Evolutionary conservation across 2,329 filamentous ascomycete species (phyloP), one percentile per base, ranked within the genome.

Genomic region (Emergomyces orientalis): DNA sequence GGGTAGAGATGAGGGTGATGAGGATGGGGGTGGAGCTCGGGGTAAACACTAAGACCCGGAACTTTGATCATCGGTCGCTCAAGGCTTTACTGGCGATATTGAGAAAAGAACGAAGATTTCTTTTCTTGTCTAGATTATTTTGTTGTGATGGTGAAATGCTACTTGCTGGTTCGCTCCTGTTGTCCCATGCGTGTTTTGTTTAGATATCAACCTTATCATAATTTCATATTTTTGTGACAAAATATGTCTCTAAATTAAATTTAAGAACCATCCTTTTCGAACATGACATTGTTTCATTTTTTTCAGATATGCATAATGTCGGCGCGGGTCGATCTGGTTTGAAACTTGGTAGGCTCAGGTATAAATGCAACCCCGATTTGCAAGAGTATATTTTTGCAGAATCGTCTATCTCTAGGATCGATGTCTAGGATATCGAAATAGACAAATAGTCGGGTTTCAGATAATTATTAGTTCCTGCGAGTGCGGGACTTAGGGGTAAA

Each of bases 1-100:
- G 57, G 70, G 71, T 2, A 71, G 69, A 51, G 71, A 74, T 30
- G 73, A 73, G 6, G 61, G 69, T 72, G 1, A 66, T 22, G 47
- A 34, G 32, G 32, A 30, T 37, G 27, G 25, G 9, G 11, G 25
- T 54, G 49, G 37, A 19, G 27, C 22, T 55, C 37, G 17, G n/a
- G 41, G 41, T 34, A 17, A 34, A 8, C 3, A 1, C 6, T n/a
- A 47, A 47, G 7, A 22, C 19, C 37, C 5, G n/a, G 55, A 45
- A 30, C 22, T 22, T 41, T 25, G n/a, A 27, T 41, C 22, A 25
- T 55, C 37, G 11, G 51, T 6, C n/a, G 9, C 8, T 22, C 17
- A 37, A 37, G 32, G 5, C 52, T 37, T 55, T 14, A 22, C 32
- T 22, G 17, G 52, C 34, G 19, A 54, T 54, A 54, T 54, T n/a